Base-by-base conservation (phyloP, 2,329 filamentous ascomycete genomes). In the Fusarium sp. region DNA sequence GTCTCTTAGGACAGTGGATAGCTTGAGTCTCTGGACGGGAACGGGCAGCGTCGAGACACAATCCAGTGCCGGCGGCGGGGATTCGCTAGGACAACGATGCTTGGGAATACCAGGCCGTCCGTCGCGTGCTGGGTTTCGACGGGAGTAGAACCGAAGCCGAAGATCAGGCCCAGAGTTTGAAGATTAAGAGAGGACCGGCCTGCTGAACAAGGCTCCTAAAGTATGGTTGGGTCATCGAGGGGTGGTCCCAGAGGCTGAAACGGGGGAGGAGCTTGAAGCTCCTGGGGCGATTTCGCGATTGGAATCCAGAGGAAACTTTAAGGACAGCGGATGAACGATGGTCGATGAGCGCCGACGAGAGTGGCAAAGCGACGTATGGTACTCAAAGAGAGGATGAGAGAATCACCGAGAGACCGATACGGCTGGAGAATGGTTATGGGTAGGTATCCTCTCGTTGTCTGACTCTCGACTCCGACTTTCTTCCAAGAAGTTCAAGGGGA, bases 41-140 rank as follows among this genome's bases (percentile, higher is more conserved):
- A 81, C 75, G 77, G 42, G 72, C 60, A 69, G 70, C 77, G 71
- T 75, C 73, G 13, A 76, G 75, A 77, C 71, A 76, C 76, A 78
- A 76, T 77, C 77, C 75, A 78, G 71, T 56, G 70, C 68, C 70
- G 68, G 62, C 61, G 64, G 67, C 64, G 73, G 64, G 60, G 74
- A 67, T 70, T 72, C 72, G 68, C 75, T 73, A 38, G 57, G 63
- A 74, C 64, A 71, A 66, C 65, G 68, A 70, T 67, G 66, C 70
- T 69, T 69, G 64, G 50, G 52, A 67, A 62, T 57, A 71, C 57
- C 54, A 45, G 45, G 58, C 56, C 61, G 65, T 57, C 58, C 61
- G 61, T 73, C 68, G 76, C 73, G 73, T 73, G 64, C 50, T 72
- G 29, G 42, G 38, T 61, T 54, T 72, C 62, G 52, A 64, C 59